phyloP scores from a whole-genome alignment of 495 filamentous ascomycete genomes.

The Podospora pseudopauciseta region DNA sequence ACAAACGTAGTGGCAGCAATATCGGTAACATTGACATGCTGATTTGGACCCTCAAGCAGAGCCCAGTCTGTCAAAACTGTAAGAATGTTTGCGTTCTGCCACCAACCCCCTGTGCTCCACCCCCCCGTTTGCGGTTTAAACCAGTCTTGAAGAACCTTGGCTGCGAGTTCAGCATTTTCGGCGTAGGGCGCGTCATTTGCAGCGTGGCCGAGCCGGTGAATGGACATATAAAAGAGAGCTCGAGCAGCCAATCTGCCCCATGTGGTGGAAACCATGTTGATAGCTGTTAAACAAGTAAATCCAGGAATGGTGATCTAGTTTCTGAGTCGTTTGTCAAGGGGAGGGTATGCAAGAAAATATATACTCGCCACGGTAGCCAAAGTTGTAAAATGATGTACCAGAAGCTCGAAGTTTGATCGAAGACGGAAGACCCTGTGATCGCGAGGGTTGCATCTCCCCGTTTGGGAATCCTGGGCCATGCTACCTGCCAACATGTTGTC shows the following conservation, averaged over 20 bases:
- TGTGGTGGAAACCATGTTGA: conserved; percentile 31
- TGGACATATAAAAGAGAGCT: conserved; percentile 36
- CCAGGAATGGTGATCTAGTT: background rate
- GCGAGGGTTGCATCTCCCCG: background rate
- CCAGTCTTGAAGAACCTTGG: conserved; percentile 57
- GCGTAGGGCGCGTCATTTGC: conserved; percentile 25
- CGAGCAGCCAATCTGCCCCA: conserved; percentile 39
- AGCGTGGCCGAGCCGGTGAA: conserved; percentile 21
- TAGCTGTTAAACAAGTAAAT: background rate
- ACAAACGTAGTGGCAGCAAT: conserved; percentile 43
- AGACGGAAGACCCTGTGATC: background rate
- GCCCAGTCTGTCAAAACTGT: conserved; percentile 63
- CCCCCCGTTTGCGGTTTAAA: conserved; percentile 60
- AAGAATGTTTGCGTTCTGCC: conserved; percentile 70
- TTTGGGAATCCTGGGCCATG: background rate
- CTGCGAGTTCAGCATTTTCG: conserved; percentile 42
- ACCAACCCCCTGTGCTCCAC: conserved; percentile 68
- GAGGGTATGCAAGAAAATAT: background rate
- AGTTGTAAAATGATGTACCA: background rate
- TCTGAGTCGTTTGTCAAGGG: background rate
- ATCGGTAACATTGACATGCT: conserved; percentile 33
- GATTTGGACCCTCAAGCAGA: conserved; percentile 29
- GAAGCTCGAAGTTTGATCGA: background rate
- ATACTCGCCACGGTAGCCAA: conserved; percentile 3
- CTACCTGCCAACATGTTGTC: background rate